Evolutionary conservation across 2,329 filamentous ascomycete genomes (phyloP).

Genomic region (Sodiomyces alkalinus): DNA sequence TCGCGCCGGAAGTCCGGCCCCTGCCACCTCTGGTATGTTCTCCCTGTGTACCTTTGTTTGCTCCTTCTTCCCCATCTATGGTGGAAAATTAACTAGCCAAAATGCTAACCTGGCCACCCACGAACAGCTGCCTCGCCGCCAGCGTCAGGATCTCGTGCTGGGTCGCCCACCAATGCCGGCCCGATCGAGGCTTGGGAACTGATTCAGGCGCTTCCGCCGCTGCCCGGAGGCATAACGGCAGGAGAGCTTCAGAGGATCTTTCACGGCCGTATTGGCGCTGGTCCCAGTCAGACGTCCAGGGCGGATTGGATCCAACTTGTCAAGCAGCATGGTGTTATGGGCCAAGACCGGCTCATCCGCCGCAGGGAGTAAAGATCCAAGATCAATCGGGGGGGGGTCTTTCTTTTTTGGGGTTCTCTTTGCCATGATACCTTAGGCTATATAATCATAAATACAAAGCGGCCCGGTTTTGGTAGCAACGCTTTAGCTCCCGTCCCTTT

Average conservation of each 20-base stretch:
- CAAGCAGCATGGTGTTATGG: slow-evolving; percentile 37
- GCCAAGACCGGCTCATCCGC: slow-evolving; percentile 35
- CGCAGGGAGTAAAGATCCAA: slow-evolving; percentile 22
- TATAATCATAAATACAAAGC: no score
- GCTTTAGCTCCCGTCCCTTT: slow-evolving; percentile 15
- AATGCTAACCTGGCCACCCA: no score
- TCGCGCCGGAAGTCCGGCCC: slow-evolving; percentile 44
- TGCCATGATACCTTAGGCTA: no score
- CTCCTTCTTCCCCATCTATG: no score
- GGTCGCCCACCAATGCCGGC: slow-evolving; percentile 14
- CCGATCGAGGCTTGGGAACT: slow-evolving; percentile 37
- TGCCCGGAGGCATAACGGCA: slow-evolving; percentile 37
- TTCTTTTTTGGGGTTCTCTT: no score
- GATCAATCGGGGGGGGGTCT: not conserved
- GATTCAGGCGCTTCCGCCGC: slow-evolving; percentile 33
- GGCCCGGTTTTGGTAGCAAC: no score
- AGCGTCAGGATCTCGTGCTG: slow-evolving; percentile 13
- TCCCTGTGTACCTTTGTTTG: no score
- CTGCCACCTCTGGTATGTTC: slow-evolving; percentile 25
- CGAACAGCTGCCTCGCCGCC: slow-evolving; percentile 7
- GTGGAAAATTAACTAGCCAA: no score
- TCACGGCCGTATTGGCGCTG: slow-evolving; percentile 33
- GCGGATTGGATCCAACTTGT: slow-evolving; percentile 45
- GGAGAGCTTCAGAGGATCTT: slow-evolving; percentile 39
- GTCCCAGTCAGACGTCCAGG: slow-evolving; percentile 34